Evolutionary conservation across 2,329 filamentous ascomycete genomes (phyloP), one percentile per base, ranked within the genome.

Genomic region (Bipolaris bicolor): DNA sequence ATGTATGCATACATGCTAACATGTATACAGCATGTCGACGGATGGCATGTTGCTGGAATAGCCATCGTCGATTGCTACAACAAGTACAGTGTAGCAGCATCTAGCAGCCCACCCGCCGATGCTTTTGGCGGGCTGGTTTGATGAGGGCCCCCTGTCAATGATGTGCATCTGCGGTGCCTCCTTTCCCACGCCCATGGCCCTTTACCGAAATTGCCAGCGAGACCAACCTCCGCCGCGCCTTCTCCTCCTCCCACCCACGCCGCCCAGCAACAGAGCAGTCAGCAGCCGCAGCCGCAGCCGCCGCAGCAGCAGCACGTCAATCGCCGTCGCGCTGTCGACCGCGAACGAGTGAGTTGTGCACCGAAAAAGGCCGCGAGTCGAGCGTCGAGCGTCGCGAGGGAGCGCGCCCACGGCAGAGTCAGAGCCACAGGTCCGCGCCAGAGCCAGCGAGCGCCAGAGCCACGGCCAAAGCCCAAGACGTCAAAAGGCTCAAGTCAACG

Each of bases 211-310:
- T 65, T 65, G 41, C 57, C 49, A 49, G 56, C 44, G 41, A 51
- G 48, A 50, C 39, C 39, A 60, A 40, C 59, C 62, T 65, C 67
- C 65, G 70, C 69, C 67, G 70, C 69, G 63, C 68, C 63, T 66
- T 62, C 68, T 62, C 60, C 57, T 57, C 60, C 66, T 63, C 70
- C 64, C 65, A 71, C 70, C 63, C 69, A 66, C 70, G 67, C 65
- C 66, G 62, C 49, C 62, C 53, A 52, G 57, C 55, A 52, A 54
- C 56, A 18, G 26, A 29, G 29, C 34, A 34, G 9, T 37, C 7
- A 29, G 26, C 26, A 9, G 26, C 26, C 26, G 26, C 26, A 29
- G 26, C 24, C 6, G 24, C 24, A 7, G 24, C 7, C 31, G 45
- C 45, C 22, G 34, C 9, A 11, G 20, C 22, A 5, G 24, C 13